Evolutionary conservation across 345 rosid genomes (phyloP), one percentile per base, ranked within the genome.

Genomic region (Aquilaria yunnanensis): DNA sequence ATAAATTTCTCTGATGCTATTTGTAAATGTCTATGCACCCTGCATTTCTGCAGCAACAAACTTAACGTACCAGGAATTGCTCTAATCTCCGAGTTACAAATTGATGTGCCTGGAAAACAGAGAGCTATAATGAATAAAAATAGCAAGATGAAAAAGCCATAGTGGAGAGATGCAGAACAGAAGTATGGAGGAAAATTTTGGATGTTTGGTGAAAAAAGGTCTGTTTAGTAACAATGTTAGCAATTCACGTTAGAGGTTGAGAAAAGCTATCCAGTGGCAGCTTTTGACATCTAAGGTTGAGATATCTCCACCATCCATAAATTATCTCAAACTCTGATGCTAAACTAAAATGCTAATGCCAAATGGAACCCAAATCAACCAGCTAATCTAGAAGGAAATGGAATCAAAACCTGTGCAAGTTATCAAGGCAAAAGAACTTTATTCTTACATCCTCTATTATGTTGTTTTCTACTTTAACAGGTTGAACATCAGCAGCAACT

Each of bases 61-160:
- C 67, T 64, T 32, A 64, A 70, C 81, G 3, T 74, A 93, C 98
- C 97, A 93, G 79, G 74, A 81, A 84, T 72, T 93, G 98, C 76
- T 93, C 97, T 65, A 90, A 72, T 83, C 98, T 85, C 72, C 98
- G 79, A 65, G 81, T 83, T 59, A 93, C 94, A 81, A 90, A 93
- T 51, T 76, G 87, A 70, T 79, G 74, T 34, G 75, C 96, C 98
- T 93, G 72, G 9, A 61, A 65, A 32, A 61, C 51, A 45, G 64
- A 61, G 51, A 11, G 47, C 12, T 32, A 37, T 37, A 37, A 8
- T 37, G 43, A 37, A 37, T 1, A 34, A 34, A 34, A 3, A 3
- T 3, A 34, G 6, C 8, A 37, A 37, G 43, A 37, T 37, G 43
- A 37, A 37, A 1, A 3, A 37, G 43, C 4, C 2, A 37, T 37